phyloP scores from a whole-genome alignment of 192 early-diverging fungal species.

The Entomortierella chlamydospora region DNA sequence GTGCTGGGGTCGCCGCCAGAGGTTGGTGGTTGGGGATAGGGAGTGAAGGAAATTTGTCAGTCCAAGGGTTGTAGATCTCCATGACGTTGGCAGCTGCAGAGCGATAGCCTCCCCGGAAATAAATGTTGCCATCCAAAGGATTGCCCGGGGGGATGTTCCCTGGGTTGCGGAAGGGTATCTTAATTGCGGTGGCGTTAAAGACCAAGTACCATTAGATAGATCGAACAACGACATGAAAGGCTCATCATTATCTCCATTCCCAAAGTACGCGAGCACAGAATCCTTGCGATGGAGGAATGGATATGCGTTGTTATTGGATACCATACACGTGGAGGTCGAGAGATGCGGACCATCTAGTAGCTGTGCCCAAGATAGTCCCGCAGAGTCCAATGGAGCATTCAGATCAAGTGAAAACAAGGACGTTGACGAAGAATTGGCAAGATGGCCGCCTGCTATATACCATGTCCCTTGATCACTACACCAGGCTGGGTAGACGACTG shows the following conservation, averaged over 20 bases:
- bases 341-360: not conserved
- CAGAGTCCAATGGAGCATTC: not conserved
- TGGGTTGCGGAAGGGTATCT: not conserved
- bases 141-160: constrained; percentile 9
- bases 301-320: constrained; percentile 4
- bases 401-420: not conserved
- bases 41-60: constrained; percentile 5
- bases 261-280: constrained; percentile 11
- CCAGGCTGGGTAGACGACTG: not conserved
- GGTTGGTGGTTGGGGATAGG: not conserved
- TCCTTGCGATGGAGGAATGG: not conserved
- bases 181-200: constrained; percentile 5
- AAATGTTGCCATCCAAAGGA: constrained; percentile 37
- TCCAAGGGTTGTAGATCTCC: constrained; percentile 31
- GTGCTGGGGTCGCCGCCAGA: not conserved
- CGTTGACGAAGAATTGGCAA: not conserved
- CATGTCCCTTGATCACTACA: not conserved
- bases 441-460: not conserved
- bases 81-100: constrained; percentile 1
- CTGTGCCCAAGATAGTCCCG: not conserved
- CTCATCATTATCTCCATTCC: constrained; percentile 8
- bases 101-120: constrained; percentile 28
- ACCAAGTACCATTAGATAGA: constrained; percentile 5
- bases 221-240: constrained; percentile 18
- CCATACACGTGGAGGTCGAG: not conserved